Percentiles rank a stretch among this genome's conserved stretches.
phyloP scores from a whole-genome alignment of 805 yeast species.

The Metschnikowia santaceciliae region DNA sequence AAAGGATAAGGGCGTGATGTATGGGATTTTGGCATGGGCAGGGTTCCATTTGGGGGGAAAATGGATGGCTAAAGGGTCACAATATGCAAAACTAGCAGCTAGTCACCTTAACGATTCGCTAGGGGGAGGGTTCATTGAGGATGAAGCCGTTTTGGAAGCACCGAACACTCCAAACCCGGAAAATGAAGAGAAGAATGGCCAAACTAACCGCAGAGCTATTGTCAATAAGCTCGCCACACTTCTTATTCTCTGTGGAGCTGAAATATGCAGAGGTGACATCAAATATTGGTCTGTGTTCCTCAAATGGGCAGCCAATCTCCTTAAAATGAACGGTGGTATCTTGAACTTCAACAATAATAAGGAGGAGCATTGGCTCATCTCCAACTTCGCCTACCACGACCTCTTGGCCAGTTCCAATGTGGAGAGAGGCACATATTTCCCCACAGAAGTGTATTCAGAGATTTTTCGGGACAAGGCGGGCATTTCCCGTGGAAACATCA shows the following conservation, averaged over 20 bases:
- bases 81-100: constrained; percentile 46
- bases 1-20: constrained; percentile 46
- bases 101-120: constrained; percentile 29
- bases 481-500: constrained; percentile 43
- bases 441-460: constrained; percentile 54
- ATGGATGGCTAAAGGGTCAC: constrained; percentile 46
- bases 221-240: constrained; percentile 57
- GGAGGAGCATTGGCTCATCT: constrained; percentile 67
- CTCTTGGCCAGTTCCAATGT: constrained; percentile 59
- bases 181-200: background rate
- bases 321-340: constrained; percentile 61
- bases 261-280: constrained; percentile 80
- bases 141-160: background rate
- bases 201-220: constrained; percentile 28
- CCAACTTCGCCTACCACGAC: constrained; percentile 80
- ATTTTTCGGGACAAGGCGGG: constrained; percentile 40
- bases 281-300: constrained; percentile 68
- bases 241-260: constrained; percentile 71
- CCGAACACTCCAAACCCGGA: background rate
- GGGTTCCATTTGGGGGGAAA: constrained; percentile 47
- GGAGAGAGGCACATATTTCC: constrained; percentile 63
- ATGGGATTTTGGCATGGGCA: constrained; percentile 53
- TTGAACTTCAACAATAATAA: constrained; percentile 48
- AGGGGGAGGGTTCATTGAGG: background rate
- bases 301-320: constrained; percentile 60